Percentiles rank a stretch among this genome's conserved stretches.
phyloP scores from a whole-genome alignment of 2,329 filamentous ascomycete genomes.

The Amylocarpus encephaloides region DNA sequence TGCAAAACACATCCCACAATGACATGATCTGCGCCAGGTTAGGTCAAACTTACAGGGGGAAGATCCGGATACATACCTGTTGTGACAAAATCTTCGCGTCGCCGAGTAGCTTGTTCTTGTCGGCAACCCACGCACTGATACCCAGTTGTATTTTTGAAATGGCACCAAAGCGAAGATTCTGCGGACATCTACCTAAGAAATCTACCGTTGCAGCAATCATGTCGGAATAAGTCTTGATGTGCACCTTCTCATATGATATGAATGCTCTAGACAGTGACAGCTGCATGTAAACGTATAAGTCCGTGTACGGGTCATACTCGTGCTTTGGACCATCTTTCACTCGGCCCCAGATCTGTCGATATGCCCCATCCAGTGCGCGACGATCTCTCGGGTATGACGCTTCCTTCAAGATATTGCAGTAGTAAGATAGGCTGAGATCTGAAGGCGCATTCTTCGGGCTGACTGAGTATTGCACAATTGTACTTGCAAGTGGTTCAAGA shows the following conservation, averaged over 20 bases:
- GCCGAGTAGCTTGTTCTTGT: slow-evolving; percentile 41
- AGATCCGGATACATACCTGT: slow-evolving; percentile 36
- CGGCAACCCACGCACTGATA: slow-evolving; percentile 57
- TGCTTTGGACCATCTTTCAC: slow-evolving; percentile 36
- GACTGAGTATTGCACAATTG: slow-evolving; percentile 37
- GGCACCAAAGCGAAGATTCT: slow-evolving; percentile 46
- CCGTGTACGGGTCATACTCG: slow-evolving; percentile 56
- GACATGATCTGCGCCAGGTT: slow-evolving; percentile 37
- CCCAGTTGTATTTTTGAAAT: slow-evolving; percentile 57
- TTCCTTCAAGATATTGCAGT: slow-evolving; percentile 19
- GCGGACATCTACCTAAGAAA: slow-evolving; percentile 35
- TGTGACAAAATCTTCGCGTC: slow-evolving; percentile 37
- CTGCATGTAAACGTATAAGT: slow-evolving; percentile 56
- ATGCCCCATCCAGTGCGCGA: slow-evolving; percentile 58
- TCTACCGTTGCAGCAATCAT: slow-evolving; percentile 40
- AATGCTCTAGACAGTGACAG: slow-evolving; percentile 48
- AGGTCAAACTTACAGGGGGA: slow-evolving; percentile 21
- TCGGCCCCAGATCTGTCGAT: slow-evolving; percentile 61
- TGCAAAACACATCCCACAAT: slow-evolving; percentile 46
- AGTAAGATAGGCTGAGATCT: slow-evolving; percentile 28
- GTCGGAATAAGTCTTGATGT: slow-evolving; percentile 40
- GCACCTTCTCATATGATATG: slow-evolving; percentile 33
- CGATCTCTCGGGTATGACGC: slow-evolving; percentile 53
- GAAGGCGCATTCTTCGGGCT: slow-evolving; percentile 13
- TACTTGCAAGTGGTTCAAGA: slow-evolving; percentile 63